Conservation (phyloP, 2,329 filamentous ascomycete genomes). For the Pseudogymnoascus sp. region DNA sequence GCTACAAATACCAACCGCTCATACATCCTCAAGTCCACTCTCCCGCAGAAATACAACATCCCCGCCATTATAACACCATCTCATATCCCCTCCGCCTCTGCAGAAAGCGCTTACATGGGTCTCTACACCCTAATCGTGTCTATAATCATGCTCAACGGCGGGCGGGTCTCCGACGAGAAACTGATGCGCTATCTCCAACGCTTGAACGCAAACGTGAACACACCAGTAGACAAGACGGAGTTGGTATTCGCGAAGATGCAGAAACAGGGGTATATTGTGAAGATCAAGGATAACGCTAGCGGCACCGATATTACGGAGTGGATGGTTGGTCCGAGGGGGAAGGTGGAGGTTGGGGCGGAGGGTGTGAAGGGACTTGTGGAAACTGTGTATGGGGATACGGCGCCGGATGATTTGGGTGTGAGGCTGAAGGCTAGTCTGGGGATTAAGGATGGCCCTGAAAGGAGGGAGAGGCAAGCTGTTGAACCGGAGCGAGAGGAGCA, state of each 20-base stretch:
- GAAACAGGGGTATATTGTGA: slow-evolving; percentile 75
- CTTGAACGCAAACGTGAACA: slow-evolving; percentile 63
- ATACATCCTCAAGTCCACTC: slow-evolving; percentile 67
- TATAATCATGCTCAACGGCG: slow-evolving; percentile 66
- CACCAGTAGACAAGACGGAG: slow-evolving; percentile 68
- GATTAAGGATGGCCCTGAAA: slow-evolving; percentile 28
- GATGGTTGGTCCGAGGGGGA: slow-evolving; percentile 75
- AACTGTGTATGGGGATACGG: slow-evolving; percentile 44
- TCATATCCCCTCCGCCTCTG: slow-evolving; percentile 51
- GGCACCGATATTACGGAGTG: slow-evolving; percentile 75
- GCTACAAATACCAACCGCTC: slow-evolving; percentile 49
- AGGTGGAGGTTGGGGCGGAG: slow-evolving; percentile 71
- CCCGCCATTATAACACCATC: slow-evolving; percentile 61
- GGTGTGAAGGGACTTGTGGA: slow-evolving; percentile 65
- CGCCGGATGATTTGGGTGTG: slow-evolving; percentile 46
- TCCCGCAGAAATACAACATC: slow-evolving; percentile 60
- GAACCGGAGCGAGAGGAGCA: slow-evolving; percentile 17
- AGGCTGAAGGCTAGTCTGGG: slow-evolving; percentile 55
- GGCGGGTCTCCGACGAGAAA: slow-evolving; percentile 66
- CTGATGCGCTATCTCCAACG: slow-evolving; percentile 66
- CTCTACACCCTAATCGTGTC: slow-evolving; percentile 75
- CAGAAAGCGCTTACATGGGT: slow-evolving; percentile 72
- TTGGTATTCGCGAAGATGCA: slow-evolving; percentile 64
- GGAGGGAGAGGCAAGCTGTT: slow-evolving; percentile 14
- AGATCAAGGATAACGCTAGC: slow-evolving; percentile 58